Evolutionary conservation across 2,329 filamentous ascomycete genomes (phyloP).

Genomic region (Lachnellula hyalina): DNA sequence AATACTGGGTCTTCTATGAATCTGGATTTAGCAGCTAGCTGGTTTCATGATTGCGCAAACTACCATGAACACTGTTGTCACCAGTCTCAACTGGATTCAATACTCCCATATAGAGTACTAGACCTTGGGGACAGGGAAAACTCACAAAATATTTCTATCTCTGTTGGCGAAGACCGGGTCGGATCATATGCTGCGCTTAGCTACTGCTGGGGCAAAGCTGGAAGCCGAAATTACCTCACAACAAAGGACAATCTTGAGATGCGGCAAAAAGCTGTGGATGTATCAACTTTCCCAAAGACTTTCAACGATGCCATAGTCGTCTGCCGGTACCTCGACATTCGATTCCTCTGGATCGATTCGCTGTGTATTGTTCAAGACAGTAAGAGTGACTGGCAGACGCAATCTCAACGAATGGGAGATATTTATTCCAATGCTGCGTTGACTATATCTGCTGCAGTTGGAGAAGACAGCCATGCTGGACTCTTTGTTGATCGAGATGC

Average conservation of each 20-base stretch:
- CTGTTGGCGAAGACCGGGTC: too few relatives aligned
- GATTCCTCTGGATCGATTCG: slow-evolving; percentile 32
- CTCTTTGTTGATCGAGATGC: slow-evolving; percentile 7
- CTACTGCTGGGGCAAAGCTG: background rate
- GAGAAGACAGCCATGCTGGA: slow-evolving; percentile 9
- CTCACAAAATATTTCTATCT: too few relatives aligned
- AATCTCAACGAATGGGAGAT: slow-evolving; percentile 24
- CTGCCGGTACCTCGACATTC: slow-evolving; percentile 23
- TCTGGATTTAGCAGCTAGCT: too few relatives aligned
- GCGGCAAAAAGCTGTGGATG: too few relatives aligned
- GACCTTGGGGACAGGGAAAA: too few relatives aligned
- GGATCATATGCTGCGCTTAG: background rate
- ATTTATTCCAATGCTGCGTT: slow-evolving; percentile 25
- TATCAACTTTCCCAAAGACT: slow-evolving; percentile 19
- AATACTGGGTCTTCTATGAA: too few relatives aligned
- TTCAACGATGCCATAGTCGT: slow-evolving; percentile 30
- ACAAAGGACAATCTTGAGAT: background rate
- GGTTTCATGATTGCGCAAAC: too few relatives aligned
- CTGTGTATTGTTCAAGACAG: slow-evolving; percentile 30
- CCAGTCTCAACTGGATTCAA: too few relatives aligned
- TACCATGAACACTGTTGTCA: too few relatives aligned
- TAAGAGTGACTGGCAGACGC: slow-evolving; percentile 24
- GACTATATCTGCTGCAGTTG: slow-evolving; percentile 21
- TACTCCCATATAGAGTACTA: too few relatives aligned
- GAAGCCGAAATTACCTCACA: background rate